Base-by-base conservation (phyloP, 495 filamentous ascomycete species). In the Penicillium simplicissimum region DNA sequence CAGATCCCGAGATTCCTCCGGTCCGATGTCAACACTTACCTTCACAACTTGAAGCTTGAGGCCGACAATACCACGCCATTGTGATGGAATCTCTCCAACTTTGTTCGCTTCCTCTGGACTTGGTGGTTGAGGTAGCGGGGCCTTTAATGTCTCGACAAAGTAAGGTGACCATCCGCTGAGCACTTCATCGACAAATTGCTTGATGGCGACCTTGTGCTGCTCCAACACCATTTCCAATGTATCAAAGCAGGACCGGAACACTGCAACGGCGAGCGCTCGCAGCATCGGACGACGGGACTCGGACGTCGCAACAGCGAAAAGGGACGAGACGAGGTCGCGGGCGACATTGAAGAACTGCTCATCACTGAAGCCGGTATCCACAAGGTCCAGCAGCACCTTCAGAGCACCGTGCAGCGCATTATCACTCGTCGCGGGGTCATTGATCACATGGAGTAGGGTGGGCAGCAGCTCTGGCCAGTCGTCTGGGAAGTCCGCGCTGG, bases 141-240 rank as follows among this genome's bases (percentile, higher is more conserved):
- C 76, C 74, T 90, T 89, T 72, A 96, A 81, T 19, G 86, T 83
- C 37, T 87, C 82, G 33, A 86, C 73, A 74, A 97, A 90, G 78
- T 97, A 96, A 3, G 95, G 92, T 47, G 88, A 86, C 95, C 95
- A 98, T 25, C 81, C 84, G 52, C 79, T 82, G 43, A 97, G 80
- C 1, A 90, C 84, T 69, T 94, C 88, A 66, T 96, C 91, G 58
- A 93, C 92, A 69, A 98, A 98, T 1, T 81, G 81, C 71, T 90
- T 92, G 53, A 98, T 91, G 33, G 88, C 90, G 42, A 77, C 82
- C 68, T 90, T 89, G 74, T 97, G 90, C 60, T 93, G 90, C 60
- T 96, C 93, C 77, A 96, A 87, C 59, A 98, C 90, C 81, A 96
- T 93, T 73, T 97, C 93, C 79, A 98, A 84, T 55, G 92, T 92